These are phyloP conservation scores for Amaranthus tricolor DNA, from an alignment of 179 eudicot species.

Conservation along the genomic window DNA sequence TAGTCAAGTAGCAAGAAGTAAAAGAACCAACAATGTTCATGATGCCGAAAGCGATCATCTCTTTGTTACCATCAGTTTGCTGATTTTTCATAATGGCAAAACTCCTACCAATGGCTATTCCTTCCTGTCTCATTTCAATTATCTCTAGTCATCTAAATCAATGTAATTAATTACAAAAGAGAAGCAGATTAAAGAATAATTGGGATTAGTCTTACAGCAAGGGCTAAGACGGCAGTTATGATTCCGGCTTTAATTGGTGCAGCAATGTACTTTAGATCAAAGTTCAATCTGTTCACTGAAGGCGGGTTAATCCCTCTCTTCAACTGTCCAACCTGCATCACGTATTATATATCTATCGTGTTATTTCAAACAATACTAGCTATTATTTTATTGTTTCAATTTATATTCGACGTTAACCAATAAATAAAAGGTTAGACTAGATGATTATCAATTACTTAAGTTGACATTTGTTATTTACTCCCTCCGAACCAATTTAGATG, in stretches of 20 bases:
- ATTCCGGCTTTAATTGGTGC: constrained; percentile 59
- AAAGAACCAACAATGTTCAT: constrained; percentile 91
- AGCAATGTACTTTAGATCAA: constrained; percentile 46
- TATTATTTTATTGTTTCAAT: too few species aligned
- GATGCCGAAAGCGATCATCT: constrained; percentile 91
- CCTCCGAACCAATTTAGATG: too few species aligned
- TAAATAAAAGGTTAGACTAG: too few species aligned
- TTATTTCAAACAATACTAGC: too few species aligned
- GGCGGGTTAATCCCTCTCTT: constrained; percentile 63
- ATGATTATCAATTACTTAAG: too few species aligned
- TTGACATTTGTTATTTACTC: too few species aligned
- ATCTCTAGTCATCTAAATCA: not conserved
- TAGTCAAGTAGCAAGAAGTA: constrained; percentile 89
- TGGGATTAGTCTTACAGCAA: constrained; percentile 65
- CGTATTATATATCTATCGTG: not conserved
- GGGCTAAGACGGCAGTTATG: constrained; percentile 58
- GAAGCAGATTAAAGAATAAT: not conserved
- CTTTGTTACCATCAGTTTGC: constrained; percentile 90
- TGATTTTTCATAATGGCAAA: constrained; percentile 72
- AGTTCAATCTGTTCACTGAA: constrained; percentile 43
- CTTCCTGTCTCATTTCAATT: constrained; percentile 54
- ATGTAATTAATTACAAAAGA: not conserved
- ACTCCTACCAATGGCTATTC: constrained; percentile 93
- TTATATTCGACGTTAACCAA: too few species aligned
- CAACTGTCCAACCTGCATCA: constrained; percentile 60